Conservation (phyloP, 768 basidiomycete species). For the Punctularia strigosozonata region DNA sequence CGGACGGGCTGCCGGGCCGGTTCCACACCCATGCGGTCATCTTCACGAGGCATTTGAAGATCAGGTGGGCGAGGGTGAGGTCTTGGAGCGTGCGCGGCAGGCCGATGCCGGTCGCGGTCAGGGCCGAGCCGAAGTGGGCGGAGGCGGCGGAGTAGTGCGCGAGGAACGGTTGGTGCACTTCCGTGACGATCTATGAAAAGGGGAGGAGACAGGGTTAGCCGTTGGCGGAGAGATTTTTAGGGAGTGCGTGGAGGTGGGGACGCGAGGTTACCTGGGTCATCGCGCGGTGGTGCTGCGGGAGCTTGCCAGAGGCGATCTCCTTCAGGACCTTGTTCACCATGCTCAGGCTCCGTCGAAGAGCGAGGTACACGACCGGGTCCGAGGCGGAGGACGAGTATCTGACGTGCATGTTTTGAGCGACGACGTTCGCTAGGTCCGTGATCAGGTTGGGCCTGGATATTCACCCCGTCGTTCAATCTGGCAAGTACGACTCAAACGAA, state of each 20-base stretch:
- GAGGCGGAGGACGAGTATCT: constrained; percentile 31
- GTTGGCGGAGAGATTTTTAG: too few species aligned
- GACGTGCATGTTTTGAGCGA: constrained; percentile 41
- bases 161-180: constrained; percentile 43
- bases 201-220: constrained; percentile 5
- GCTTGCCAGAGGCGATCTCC: constrained; percentile 60
- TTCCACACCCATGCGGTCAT: constrained; percentile 66
- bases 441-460: constrained; percentile 47
- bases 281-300: constrained; percentile 52
- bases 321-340: constrained; percentile 57
- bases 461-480: too few species aligned
- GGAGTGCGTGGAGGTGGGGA: too few species aligned
- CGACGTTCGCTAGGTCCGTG: constrained; percentile 35
- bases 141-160: constrained; percentile 50
- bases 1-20: constrained; percentile 19
- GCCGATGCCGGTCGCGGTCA: constrained; percentile 23
- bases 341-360: constrained; percentile 48
- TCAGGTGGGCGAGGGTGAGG: constrained; percentile 49
- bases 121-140: constrained; percentile 19
- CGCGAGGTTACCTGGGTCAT: constrained; percentile 43
- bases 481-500: too few species aligned
- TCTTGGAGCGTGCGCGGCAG: constrained; percentile 29
- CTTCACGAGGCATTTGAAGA: constrained; percentile 67
- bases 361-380: constrained; percentile 32
- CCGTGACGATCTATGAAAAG: constrained; percentile 34